These are phyloP conservation scores for Agaricus blazei DNA, from an alignment of 768 basidiomycete genomes.

Conservation along the genomic window DNA sequence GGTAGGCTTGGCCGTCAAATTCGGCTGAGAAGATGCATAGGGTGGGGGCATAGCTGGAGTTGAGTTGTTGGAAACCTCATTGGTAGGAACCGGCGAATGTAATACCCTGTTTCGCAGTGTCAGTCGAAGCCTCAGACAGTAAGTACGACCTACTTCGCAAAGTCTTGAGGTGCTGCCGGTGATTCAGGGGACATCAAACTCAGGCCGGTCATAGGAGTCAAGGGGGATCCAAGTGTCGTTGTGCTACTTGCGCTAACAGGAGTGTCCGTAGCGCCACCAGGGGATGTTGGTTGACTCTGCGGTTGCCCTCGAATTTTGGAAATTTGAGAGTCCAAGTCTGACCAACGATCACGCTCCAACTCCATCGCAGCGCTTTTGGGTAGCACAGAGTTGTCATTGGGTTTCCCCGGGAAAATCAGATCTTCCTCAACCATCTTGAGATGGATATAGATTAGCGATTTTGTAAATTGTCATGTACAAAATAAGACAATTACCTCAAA, in stretches of 20 bases:
- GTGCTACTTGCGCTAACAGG: background rate
- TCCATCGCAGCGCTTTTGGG: slow-evolving; percentile 13
- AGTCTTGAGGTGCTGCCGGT: background rate
- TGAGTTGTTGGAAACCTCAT: background rate
- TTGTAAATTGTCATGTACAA: background rate
- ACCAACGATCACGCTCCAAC: background rate
- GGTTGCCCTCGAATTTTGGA: slow-evolving; percentile 4
- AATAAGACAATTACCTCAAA: slow-evolving; percentile 45
- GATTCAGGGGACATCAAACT: background rate
- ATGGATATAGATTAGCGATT: background rate
- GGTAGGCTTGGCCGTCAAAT: slow-evolving; percentile 14
- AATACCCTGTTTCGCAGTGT: background rate
- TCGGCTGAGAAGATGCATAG: slow-evolving; percentile 14
- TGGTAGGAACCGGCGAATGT: slow-evolving; percentile 1
- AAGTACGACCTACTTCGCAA: background rate
- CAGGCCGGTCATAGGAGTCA: background rate
- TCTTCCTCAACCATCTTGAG: slow-evolving; percentile 69
- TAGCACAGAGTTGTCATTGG: slow-evolving; percentile 26
- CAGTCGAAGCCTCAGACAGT: background rate
- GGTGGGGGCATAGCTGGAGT: background rate
- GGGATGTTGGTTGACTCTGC: background rate
- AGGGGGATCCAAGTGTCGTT: background rate
- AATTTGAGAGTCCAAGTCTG: background rate
- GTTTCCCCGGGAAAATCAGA: slow-evolving; percentile 61
- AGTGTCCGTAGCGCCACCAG: background rate